These are phyloP conservation scores for Globisporangium paroecandrum DNA, from an alignment of 352 stramenopile genomes.

Conservation along the genomic window DNA sequence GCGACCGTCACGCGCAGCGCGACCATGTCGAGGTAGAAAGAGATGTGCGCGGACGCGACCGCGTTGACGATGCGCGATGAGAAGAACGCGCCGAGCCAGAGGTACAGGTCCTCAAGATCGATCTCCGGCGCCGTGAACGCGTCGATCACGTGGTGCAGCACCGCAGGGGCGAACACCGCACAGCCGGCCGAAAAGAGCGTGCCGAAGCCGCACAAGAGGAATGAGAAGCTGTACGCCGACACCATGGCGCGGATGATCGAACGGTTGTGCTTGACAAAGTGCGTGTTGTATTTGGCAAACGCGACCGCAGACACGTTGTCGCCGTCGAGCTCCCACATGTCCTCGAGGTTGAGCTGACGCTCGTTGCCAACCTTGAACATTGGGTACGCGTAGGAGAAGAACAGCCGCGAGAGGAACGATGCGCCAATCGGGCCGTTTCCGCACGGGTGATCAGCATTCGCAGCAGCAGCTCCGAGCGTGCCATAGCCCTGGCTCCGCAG, in stretches of 20 bases:
- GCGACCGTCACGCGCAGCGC: slow-evolving; percentile 31
- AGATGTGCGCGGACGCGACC: slow-evolving; percentile 22
- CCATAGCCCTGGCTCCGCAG: too few relatives aligned
- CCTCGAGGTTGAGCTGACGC: slow-evolving; percentile 35
- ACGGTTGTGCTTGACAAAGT: slow-evolving; percentile 21
- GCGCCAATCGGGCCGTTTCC: neutral
- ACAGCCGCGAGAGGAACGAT: slow-evolving; percentile 25
- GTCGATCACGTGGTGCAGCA: slow-evolving; percentile 46
- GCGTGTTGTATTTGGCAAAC: slow-evolving; percentile 24
- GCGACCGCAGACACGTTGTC: slow-evolving; percentile 23
- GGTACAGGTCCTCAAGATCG: slow-evolving; percentile 23
- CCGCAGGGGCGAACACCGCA: slow-evolving; percentile 36
- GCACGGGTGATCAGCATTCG: too few relatives aligned
- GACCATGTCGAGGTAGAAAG: slow-evolving; percentile 28
- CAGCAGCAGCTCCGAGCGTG: too few relatives aligned
- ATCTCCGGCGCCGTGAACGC: slow-evolving; percentile 24
- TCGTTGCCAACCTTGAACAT: slow-evolving; percentile 40
- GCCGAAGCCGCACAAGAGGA: slow-evolving; percentile 28
- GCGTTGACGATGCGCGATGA: slow-evolving; percentile 28
- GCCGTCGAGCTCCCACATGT: slow-evolving; percentile 40
- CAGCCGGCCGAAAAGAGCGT: slow-evolving; percentile 30
- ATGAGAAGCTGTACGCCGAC: slow-evolving; percentile 22
- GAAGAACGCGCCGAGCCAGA: slow-evolving; percentile 48
- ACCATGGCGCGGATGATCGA: slow-evolving; percentile 28
- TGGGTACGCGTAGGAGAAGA: slow-evolving; percentile 44